Conservation (phyloP, 2,329 filamentous ascomycete species). For the Pseudogymnoascus sp. region DNA sequence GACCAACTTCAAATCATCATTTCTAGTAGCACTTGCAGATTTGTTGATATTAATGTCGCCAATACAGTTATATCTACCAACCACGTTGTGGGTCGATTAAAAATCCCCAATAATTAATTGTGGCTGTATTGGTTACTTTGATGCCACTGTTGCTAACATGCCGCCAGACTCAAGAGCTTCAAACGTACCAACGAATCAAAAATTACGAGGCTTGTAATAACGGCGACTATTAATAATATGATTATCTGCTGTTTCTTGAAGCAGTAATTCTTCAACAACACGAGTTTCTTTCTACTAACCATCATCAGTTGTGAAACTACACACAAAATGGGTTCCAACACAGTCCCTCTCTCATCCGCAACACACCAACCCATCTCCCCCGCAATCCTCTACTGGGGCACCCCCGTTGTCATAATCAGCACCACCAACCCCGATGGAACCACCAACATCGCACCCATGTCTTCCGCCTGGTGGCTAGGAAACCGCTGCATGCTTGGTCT, state of each 20-base stretch:
- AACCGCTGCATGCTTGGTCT: slow-evolving; percentile 40
- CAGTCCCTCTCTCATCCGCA: background rate
- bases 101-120: background rate
- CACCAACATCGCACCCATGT: slow-evolving; percentile 39
- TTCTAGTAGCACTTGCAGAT: background rate
- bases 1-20: background rate
- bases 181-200: background rate
- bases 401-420: slow-evolving; percentile 36
- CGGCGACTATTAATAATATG: background rate
- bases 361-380: slow-evolving; percentile 30
- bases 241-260: background rate
- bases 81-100: background rate
- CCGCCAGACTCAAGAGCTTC: background rate
- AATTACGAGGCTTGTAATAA: background rate
- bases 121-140: background rate
- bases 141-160: background rate
- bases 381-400: slow-evolving; percentile 39
- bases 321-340: background rate
- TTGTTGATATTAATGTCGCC: background rate
- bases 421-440: slow-evolving; percentile 37
- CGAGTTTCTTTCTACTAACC: background rate
- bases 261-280: background rate
- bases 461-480: slow-evolving; percentile 41
- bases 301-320: background rate
- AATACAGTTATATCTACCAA: background rate